Percentiles rank a stretch among this genome's conserved stretches.
phyloP scores from a whole-genome alignment of 2,329 filamentous ascomycete species.

The Fulvia fulva region DNA sequence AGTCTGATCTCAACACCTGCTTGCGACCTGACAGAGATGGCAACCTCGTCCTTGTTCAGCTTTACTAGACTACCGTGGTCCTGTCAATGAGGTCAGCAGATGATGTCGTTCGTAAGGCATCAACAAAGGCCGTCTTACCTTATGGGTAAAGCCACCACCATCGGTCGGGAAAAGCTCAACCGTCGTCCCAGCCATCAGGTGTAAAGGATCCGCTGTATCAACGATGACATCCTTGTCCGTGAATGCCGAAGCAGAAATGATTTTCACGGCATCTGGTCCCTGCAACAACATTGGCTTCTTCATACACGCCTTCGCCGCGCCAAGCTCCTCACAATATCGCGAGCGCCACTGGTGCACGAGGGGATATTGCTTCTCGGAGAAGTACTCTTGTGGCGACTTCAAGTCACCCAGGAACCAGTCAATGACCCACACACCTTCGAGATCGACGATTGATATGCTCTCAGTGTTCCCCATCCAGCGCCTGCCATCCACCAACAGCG shows the following conservation, averaged over 20 bases:
- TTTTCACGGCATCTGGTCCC: slow-evolving; percentile 52
- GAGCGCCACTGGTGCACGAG: slow-evolving; percentile 60
- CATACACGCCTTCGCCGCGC: slow-evolving; percentile 38
- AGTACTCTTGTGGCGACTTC: slow-evolving; percentile 50
- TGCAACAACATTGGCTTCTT: slow-evolving; percentile 45
- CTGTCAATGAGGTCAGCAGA: slow-evolving; percentile 1
- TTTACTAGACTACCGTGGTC: slow-evolving; percentile 56
- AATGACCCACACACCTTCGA: slow-evolving; percentile 56
- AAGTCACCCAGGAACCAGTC: slow-evolving; percentile 57
- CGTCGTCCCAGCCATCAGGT: slow-evolving; percentile 50
- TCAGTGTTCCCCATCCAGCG: slow-evolving; percentile 58
- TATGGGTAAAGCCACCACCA: slow-evolving; percentile 53
- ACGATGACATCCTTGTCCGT: slow-evolving; percentile 45
- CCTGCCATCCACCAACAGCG: slow-evolving; percentile 61
- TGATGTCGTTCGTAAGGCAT: background rate
- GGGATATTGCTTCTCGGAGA: slow-evolving; percentile 55
- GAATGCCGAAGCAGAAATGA: slow-evolving; percentile 46
- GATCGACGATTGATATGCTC: slow-evolving; percentile 58
- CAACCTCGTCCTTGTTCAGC: slow-evolving; percentile 53
- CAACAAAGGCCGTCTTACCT: slow-evolving; percentile 19
- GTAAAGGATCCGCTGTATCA: slow-evolving; percentile 50
- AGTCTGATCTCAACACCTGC: slow-evolving; percentile 47
- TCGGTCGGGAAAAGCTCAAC: slow-evolving; percentile 62
- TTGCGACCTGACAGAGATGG: slow-evolving; percentile 50
- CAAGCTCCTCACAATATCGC: slow-evolving; percentile 54